phyloP scores from a whole-genome alignment of 768 basidiomycete species.

The Suillus subalutaceus region DNA sequence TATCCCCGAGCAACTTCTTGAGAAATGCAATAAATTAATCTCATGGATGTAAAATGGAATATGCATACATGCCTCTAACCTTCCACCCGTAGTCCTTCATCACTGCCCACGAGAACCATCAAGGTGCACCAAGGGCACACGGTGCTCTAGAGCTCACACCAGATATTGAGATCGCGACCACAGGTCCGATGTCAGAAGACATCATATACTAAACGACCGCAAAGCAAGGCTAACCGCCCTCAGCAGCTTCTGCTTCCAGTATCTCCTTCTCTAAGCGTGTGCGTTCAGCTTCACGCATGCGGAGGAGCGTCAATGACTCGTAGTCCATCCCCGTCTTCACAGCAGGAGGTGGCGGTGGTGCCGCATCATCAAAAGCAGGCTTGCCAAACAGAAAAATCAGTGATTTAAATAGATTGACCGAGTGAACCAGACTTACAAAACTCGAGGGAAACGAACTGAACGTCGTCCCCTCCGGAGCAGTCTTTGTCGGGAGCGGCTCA shows the following conservation, averaged over 20 bases:
- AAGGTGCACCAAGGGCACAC: not conserved
- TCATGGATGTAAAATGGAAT: not conserved
- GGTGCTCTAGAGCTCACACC: not conserved
- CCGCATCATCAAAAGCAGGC: conserved; percentile 2
- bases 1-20: not conserved
- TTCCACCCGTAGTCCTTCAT: not conserved
- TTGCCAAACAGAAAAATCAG: not conserved
- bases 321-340: conserved; percentile 62
- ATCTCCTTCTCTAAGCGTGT: conserved; percentile 79
- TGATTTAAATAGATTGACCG: not conserved
- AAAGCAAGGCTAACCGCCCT: conserved; percentile 17
- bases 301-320: conserved; percentile 78
- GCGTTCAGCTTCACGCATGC: conserved; percentile 80
- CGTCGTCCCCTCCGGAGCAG: conserved; percentile 20
- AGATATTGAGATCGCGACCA: not conserved
- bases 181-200: not conserved
- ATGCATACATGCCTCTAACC: conserved; percentile 4
- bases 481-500: conserved; percentile 29
- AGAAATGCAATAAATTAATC: conserved; percentile 1
- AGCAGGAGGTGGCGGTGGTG: conserved; percentile 24
- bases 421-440: conserved; percentile 41
- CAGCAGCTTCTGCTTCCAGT: conserved; percentile 63
- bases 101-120: no score
- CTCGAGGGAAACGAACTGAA: conserved; percentile 65
- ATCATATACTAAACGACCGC: not conserved